Evolutionary conservation across 2,329 filamentous ascomycete genomes (phyloP).

Genomic region (Colletotrichum tabaci): DNA sequence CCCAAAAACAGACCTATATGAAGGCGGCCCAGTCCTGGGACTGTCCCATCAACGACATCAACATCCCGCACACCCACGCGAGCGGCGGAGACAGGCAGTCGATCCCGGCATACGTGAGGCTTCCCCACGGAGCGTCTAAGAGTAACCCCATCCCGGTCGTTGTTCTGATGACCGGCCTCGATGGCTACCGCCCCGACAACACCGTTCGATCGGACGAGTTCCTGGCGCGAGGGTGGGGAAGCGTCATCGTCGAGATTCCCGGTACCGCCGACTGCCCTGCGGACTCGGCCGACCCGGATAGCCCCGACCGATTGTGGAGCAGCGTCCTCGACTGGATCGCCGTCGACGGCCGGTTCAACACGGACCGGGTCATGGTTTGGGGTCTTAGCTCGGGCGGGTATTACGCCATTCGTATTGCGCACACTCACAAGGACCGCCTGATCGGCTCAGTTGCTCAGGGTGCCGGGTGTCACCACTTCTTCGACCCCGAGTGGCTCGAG

Average conservation of each 20-base stretch:
- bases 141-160: conserved; percentile 60
- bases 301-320: conserved; percentile 74
- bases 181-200: conserved; percentile 76
- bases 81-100: conserved; percentile 64
- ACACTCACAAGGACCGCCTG: conserved; percentile 72
- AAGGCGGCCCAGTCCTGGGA: conserved; percentile 70
- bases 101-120: conserved; percentile 77
- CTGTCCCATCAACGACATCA: conserved; percentile 72
- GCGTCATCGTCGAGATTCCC: conserved; percentile 70
- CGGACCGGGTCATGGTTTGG: conserved; percentile 72
- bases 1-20: conserved; percentile 75
- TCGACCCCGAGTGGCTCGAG: conserved; percentile 69
- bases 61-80: conserved; percentile 71
- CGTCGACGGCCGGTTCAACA: conserved; percentile 66
- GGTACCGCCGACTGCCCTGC: conserved; percentile 74
- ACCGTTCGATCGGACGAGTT: conserved; percentile 74
- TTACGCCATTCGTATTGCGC: conserved; percentile 77
- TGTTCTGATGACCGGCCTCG: conserved; percentile 73
- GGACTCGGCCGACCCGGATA: conserved; percentile 71
- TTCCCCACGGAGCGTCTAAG: conserved; percentile 58
- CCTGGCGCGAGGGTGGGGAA: conserved; percentile 73
- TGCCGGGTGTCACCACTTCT: conserved; percentile 69
- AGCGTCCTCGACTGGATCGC: conserved; percentile 74
- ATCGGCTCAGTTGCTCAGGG: conserved; percentile 72
- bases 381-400: conserved; percentile 77